Evolutionary conservation across 148 eudicot species (phyloP).

Genomic region (Oxyria digyna): DNA sequence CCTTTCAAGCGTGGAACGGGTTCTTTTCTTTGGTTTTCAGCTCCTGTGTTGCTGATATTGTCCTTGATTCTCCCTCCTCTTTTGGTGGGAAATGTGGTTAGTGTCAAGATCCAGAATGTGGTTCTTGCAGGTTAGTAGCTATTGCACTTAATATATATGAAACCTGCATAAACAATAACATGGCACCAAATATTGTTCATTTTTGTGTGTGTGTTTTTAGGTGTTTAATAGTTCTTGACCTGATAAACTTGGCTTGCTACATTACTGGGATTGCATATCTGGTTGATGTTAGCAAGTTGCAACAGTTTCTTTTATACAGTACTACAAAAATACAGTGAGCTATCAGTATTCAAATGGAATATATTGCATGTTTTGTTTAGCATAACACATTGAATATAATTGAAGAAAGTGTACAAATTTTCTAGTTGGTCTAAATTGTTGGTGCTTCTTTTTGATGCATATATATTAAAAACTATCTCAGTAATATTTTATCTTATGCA

Average conservation of each 20-base stretch:
- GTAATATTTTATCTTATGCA: too few species aligned
- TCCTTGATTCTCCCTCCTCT: conserved; percentile 64
- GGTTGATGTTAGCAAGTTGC: background rate
- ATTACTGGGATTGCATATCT: background rate
- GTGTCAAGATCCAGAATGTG: conserved; percentile 30
- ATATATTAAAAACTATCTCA: too few species aligned
- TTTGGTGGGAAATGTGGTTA: conserved; percentile 29
- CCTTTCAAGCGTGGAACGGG: conserved; percentile 50
- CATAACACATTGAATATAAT: background rate
- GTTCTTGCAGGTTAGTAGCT: conserved; percentile 41
- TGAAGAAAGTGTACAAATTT: background rate
- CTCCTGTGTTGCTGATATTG: conserved; percentile 54
- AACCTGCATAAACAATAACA: background rate
- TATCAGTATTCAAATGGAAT: background rate
- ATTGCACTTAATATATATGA: background rate
- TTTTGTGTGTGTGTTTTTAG: background rate
- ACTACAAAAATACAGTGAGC: background rate
- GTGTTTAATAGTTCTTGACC: background rate
- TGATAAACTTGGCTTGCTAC: background rate
- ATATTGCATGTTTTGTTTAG: background rate
- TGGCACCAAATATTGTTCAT: background rate
- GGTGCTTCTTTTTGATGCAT: background rate
- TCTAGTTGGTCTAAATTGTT: background rate
- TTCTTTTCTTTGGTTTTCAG: conserved; percentile 62
- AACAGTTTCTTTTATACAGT: background rate